Evolutionary conservation across 2,329 filamentous ascomycete species (phyloP).

Genomic region (Diaporthe ampelina): DNA sequence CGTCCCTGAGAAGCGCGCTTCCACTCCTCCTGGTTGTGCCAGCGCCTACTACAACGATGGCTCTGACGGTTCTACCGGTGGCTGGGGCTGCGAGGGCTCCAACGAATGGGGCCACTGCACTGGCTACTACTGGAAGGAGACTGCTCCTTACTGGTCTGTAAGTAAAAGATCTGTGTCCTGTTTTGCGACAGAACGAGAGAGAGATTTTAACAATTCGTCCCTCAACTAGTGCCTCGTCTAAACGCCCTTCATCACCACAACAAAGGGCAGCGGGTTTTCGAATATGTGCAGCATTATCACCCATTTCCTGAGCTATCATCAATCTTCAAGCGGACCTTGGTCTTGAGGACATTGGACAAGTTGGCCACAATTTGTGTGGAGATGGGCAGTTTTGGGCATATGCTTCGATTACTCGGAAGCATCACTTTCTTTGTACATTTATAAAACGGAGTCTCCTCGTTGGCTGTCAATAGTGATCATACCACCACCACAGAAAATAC

Average conservation of each 20-base stretch:
- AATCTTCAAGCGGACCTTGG: background rate
- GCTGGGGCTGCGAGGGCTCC: background rate
- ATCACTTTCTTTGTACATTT: constrained; percentile 6
- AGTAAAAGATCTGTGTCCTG: background rate
- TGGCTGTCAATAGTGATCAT: background rate
- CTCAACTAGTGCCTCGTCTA: background rate
- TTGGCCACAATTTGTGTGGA: background rate
- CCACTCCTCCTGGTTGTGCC: constrained; percentile 2
- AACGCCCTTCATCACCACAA: background rate
- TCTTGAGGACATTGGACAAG: background rate
- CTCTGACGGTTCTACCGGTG: constrained; percentile 1
- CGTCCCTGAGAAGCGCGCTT: constrained; percentile 21
- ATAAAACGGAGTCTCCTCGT: background rate
- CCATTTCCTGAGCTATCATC: background rate
- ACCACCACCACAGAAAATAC: background rate
- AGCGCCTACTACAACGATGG: constrained; percentile 21
- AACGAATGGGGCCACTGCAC: background rate
- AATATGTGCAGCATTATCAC: no score
- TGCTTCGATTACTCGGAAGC: background rate
- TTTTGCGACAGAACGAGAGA: background rate
- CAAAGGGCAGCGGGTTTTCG: background rate
- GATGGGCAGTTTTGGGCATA: background rate
- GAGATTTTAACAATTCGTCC: background rate
- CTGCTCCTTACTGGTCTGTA: constrained; percentile 24
- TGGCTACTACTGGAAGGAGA: background rate